Evolutionary conservation across 768 basidiomycete genomes (phyloP).

Genomic region (Hirschioporus abietinus): DNA sequence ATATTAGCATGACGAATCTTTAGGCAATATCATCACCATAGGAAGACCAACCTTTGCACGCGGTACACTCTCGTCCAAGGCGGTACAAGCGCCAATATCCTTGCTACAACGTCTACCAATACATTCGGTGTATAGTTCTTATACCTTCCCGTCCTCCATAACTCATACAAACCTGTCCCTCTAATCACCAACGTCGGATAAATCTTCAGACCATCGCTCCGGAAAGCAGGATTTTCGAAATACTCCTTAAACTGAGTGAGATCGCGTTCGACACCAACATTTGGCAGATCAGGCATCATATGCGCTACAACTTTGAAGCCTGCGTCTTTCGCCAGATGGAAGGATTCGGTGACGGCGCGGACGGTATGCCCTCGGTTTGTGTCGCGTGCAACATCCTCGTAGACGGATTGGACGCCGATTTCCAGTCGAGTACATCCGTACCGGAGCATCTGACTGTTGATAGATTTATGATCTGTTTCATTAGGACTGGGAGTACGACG

Average conservation of each 20-base stretch:
- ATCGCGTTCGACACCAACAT: constrained; percentile 95
- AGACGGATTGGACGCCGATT: constrained; percentile 98
- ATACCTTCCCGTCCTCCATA: constrained; percentile 95
- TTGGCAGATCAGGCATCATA: constrained; percentile 99
- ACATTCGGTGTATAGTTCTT: constrained; percentile 99
- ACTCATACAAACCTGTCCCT: constrained; percentile 91
- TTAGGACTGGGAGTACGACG: constrained; percentile 6
- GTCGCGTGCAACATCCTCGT: constrained; percentile 98
- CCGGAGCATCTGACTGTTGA: constrained; percentile 89
- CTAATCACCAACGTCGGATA: constrained; percentile 98
- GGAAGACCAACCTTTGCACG: constrained; percentile 89
- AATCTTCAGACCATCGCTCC: constrained; percentile 96
- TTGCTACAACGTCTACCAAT: constrained; percentile 92
- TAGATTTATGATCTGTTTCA: constrained; percentile 4
- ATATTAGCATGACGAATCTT: constrained; percentile 8
- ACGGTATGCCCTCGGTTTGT: constrained; percentile 99
- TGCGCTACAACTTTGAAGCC: constrained; percentile 99
- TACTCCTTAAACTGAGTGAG: constrained; percentile 99
- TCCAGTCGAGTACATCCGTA: constrained; percentile 98
- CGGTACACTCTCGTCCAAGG: constrained; percentile 99
- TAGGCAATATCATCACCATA: constrained; percentile 15
- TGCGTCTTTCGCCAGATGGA: constrained; percentile 97
- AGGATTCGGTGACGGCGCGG: constrained; percentile 92
- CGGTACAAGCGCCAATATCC: constrained; percentile 93
- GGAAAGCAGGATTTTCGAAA: constrained; percentile 96